Percentiles rank a stretch among this genome's conserved stretches.
Evolutionary conservation across 1,284 basidiomycete species (phyloP).

Genomic region (Ganoderma lucidum): DNA sequence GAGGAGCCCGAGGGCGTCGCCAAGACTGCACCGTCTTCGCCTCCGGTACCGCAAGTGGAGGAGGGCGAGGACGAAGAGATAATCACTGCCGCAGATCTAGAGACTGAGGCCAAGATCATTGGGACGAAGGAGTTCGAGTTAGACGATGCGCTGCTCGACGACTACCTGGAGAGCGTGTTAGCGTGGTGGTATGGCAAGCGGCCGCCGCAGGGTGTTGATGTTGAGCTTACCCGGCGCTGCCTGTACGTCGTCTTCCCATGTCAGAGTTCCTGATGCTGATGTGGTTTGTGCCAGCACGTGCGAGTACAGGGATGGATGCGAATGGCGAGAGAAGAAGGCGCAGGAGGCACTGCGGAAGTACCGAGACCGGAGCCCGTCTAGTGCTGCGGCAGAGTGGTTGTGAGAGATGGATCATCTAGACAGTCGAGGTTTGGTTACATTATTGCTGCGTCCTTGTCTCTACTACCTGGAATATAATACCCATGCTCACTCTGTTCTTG

Average conservation of each 20-base stretch:
- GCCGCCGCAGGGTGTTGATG: slow-evolving; percentile 70
- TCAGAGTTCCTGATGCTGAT: slow-evolving; percentile 3
- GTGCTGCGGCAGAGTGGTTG: slow-evolving; percentile 7
- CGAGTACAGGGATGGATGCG: slow-evolving; percentile 82
- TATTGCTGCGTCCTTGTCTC: not conserved
- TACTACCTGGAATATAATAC: not conserved
- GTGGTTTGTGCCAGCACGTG: slow-evolving; percentile 61
- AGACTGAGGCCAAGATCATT: slow-evolving; percentile 56
- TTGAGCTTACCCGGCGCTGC: slow-evolving; percentile 71
- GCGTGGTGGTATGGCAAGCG: slow-evolving; percentile 81
- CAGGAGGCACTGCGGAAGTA: slow-evolving; percentile 43
- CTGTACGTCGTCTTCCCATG: slow-evolving; percentile 54
- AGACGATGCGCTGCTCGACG: slow-evolving; percentile 63
- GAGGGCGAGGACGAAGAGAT: slow-evolving; percentile 28
- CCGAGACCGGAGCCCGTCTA: slow-evolving; percentile 2
- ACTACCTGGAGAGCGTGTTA: slow-evolving; percentile 64
- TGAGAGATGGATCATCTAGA: not conserved
- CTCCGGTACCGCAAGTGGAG: slow-evolving; percentile 20
- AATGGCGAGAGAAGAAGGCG: slow-evolving; percentile 83
- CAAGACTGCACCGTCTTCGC: slow-evolving; percentile 19
- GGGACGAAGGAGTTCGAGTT: slow-evolving; percentile 71
- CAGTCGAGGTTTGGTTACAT: not conserved
- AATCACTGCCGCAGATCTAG: slow-evolving; percentile 29
- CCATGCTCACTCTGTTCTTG: not conserved
- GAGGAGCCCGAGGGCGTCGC: slow-evolving; percentile 7